These are phyloP conservation scores for Penicillium angulare DNA, from an alignment of 495 filamentous ascomycete genomes.

Conservation along the genomic window DNA sequence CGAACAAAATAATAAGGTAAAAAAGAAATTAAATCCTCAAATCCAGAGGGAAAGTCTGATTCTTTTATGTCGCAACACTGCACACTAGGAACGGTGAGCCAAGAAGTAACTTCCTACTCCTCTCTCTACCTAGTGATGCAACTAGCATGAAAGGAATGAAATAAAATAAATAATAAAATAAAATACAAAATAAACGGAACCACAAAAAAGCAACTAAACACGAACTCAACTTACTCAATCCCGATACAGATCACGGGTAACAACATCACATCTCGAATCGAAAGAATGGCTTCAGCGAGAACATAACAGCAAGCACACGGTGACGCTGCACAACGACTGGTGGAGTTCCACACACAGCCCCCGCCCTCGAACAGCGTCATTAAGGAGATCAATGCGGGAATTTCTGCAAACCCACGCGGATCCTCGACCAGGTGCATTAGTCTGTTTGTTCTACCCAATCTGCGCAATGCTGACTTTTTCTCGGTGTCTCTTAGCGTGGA, in stretches of 20 bases:
- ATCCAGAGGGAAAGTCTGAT: not conserved
- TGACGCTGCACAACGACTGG: conserved; percentile 1
- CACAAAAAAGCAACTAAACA: no score
- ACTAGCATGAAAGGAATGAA: no score
- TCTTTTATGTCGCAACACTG: not conserved
- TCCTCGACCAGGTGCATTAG: conserved; percentile 18
- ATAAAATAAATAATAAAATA: no score
- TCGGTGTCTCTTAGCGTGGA: conserved; percentile 8
- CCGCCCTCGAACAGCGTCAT: conserved; percentile 11
- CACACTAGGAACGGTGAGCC: no score
- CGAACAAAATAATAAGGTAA: not conserved
- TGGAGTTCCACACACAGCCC: conserved; percentile 5
- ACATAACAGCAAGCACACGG: no score
- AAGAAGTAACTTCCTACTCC: not conserved
- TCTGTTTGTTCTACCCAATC: not conserved
- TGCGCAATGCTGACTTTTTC: conserved; percentile 14
- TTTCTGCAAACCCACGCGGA: conserved; percentile 21
- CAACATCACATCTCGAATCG: no score
- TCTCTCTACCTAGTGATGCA: no score
- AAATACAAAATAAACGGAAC: no score
- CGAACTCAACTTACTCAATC: no score
- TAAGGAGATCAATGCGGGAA: conserved; percentile 18
- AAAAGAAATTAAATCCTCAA: not conserved
- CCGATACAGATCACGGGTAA: no score
- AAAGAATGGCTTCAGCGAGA: conserved; percentile 11